Conservation (phyloP, 2,329 filamentous ascomycete species). For the Cytospora chrysosperma region DNA sequence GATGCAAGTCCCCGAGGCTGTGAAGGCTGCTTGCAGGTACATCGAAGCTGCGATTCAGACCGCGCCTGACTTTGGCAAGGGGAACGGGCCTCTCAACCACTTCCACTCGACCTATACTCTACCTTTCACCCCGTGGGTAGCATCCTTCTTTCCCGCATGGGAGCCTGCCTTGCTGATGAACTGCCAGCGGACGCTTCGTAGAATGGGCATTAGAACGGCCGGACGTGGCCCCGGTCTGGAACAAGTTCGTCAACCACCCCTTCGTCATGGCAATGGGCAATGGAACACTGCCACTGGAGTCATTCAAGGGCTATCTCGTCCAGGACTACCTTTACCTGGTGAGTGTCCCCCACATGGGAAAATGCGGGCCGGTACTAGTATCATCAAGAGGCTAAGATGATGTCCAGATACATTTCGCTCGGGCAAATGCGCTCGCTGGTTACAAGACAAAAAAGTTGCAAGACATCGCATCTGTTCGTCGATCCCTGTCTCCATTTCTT, state of each 20-base stretch:
- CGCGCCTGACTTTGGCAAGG: conserved; percentile 61
- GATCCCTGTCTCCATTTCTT: no score
- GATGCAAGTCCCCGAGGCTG: conserved; percentile 55
- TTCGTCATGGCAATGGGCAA: conserved; percentile 78
- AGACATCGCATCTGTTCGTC: conserved; percentile 67
- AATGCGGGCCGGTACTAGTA: background rate
- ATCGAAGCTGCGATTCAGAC: conserved; percentile 69
- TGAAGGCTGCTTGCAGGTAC: conserved; percentile 68
- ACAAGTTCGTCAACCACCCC: conserved; percentile 72
- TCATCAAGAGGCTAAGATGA: background rate
- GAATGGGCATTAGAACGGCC: conserved; percentile 76
- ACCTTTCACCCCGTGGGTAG: conserved; percentile 63
- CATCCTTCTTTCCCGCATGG: background rate
- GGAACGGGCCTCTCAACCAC: conserved; percentile 73
- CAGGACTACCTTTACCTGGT: conserved; percentile 93
- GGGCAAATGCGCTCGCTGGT: conserved; percentile 79
- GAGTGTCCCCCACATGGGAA: conserved; percentile 28
- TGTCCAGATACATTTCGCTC: conserved; percentile 74
- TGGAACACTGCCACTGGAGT: conserved; percentile 70
- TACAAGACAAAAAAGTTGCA: conserved; percentile 78
- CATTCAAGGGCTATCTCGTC: conserved; percentile 84
- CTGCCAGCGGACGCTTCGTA: conserved; percentile 68
- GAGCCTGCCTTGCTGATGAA: background rate
- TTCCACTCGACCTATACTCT: conserved; percentile 70
- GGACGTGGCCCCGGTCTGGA: conserved; percentile 74